Evolutionary conservation across 441 rosid genomes (phyloP).

Genomic region (Breynia disticha): DNA sequence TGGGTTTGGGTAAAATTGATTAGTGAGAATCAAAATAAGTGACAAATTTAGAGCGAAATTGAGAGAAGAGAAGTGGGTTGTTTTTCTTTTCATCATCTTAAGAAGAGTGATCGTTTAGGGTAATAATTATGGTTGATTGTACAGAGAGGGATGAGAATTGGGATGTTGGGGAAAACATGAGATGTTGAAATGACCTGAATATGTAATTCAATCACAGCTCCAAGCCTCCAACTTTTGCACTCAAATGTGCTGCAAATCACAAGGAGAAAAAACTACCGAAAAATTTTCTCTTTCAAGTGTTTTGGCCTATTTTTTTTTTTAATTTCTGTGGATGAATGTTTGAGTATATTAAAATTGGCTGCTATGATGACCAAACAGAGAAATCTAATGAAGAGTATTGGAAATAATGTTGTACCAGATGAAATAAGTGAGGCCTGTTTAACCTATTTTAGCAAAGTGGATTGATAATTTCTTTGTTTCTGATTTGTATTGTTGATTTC

Average conservation of each 20-base stretch:
- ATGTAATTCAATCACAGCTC: slow-evolving; percentile 5
- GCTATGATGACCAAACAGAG: no score
- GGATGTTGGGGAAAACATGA: not conserved
- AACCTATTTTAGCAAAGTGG: no score
- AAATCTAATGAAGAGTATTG: no score
- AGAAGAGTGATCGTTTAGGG: slow-evolving; percentile 19
- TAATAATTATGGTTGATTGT: slow-evolving; percentile 56
- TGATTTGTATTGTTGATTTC: no score
- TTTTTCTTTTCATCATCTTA: slow-evolving; percentile 22
- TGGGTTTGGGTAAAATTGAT: slow-evolving; percentile 50
- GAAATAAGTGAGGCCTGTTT: no score
- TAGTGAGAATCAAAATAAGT: slow-evolving; percentile 9
- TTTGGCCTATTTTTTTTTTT: not conserved
- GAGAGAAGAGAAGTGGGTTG: slow-evolving; percentile 9
- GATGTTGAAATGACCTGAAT: not conserved
- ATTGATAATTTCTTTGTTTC: no score
- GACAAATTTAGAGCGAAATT: not conserved
- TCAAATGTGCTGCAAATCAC: no score
- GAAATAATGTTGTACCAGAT: no score
- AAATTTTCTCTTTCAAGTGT: not conserved
- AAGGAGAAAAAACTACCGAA: not conserved
- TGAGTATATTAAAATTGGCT: no score
- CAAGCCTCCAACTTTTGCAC: no score
- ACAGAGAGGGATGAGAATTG: slow-evolving; percentile 36
- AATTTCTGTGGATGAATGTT: not conserved